Conservation (phyloP, 805 yeast species). For the Lipomyces oligophaga region DNA sequence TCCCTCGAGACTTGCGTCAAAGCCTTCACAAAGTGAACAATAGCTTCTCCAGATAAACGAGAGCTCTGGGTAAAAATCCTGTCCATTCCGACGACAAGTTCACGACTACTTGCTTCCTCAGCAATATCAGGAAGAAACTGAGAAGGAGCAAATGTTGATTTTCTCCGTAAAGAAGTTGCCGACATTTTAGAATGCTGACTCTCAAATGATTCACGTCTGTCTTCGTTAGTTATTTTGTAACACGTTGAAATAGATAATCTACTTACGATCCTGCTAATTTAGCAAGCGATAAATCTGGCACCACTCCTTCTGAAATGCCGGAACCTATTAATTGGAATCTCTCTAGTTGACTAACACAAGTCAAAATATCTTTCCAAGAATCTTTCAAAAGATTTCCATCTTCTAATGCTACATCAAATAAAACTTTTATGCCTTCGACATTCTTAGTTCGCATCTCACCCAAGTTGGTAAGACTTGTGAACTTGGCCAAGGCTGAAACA, state of each 20-base stretch:
- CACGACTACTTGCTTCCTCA: conserved; percentile 37
- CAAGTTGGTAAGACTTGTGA: conserved; percentile 72
- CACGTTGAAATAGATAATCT: conserved; percentile 4
- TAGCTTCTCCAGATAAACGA: conserved; percentile 74
- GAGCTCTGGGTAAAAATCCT: conserved; percentile 81
- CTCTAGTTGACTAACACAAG: conserved; percentile 85
- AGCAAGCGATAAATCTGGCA: conserved; percentile 83
- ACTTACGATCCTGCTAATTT: conserved; percentile 55
- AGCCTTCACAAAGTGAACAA: conserved; percentile 81
- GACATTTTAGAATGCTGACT: conserved; percentile 23
- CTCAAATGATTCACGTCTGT: conserved; percentile 31
- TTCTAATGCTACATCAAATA: conserved; percentile 69
- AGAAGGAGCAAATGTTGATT: conserved; percentile 8
- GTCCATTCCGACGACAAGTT: conserved; percentile 56
- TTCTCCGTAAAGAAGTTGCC: background rate
- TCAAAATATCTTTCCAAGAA: conserved; percentile 82
- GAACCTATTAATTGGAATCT: conserved; percentile 81
- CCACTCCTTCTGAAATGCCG: conserved; percentile 75
- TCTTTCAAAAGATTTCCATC: conserved; percentile 72
- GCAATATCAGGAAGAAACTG: conserved; percentile 34
- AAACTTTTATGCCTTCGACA: conserved; percentile 68
- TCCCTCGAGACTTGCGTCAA: conserved; percentile 81
- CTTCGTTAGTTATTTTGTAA: background rate
- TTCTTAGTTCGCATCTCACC: conserved; percentile 76
- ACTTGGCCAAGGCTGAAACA: conserved; percentile 83